Conservation (phyloP, 768 basidiomycete species). For the Kwoniella botswanensis region DNA sequence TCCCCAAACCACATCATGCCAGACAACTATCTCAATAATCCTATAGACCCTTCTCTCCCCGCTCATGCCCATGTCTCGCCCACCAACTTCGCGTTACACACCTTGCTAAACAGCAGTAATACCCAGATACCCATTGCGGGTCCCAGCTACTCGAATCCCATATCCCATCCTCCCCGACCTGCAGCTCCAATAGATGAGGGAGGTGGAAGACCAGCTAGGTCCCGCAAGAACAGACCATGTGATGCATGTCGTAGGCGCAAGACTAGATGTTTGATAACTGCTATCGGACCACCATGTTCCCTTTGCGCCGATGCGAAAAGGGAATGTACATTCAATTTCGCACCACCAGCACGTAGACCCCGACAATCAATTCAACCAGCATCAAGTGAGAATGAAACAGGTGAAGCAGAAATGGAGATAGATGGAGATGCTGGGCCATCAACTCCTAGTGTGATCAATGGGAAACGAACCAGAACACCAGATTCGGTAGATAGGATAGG, state of each 20-base stretch:
- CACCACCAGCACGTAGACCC: constrained; percentile 23
- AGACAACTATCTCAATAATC: not conserved
- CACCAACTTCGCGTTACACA: not conserved
- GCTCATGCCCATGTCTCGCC: not conserved
- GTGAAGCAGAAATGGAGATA: not conserved
- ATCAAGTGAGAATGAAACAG: not conserved
- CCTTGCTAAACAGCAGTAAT: not conserved
- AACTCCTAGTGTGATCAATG: constrained; percentile 6
- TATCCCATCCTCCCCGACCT: not conserved
- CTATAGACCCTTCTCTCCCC: not conserved
- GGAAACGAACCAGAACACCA: constrained; percentile 9
- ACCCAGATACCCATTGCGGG: not conserved
- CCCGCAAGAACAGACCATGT: constrained; percentile 35
- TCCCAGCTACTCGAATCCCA: not conserved
- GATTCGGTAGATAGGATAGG: not conserved
- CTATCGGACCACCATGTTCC: constrained; percentile 29
- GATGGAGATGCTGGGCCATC: not conserved
- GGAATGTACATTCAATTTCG: constrained; percentile 31
- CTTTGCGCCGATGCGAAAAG: constrained; percentile 23
- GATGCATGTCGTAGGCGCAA: constrained; percentile 32
- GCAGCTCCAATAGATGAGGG: not conserved
- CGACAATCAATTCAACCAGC: constrained; percentile 2
- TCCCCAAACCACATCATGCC: not conserved
- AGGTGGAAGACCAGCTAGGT: constrained; percentile 18
- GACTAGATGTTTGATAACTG: constrained; percentile 28